Percentiles rank a stretch among this genome's conserved stretches.
These are phyloP conservation scores for Paspalum vaginatum DNA, from an alignment of 176 grass and related monocot species.

Conservation along the genomic window DNA sequence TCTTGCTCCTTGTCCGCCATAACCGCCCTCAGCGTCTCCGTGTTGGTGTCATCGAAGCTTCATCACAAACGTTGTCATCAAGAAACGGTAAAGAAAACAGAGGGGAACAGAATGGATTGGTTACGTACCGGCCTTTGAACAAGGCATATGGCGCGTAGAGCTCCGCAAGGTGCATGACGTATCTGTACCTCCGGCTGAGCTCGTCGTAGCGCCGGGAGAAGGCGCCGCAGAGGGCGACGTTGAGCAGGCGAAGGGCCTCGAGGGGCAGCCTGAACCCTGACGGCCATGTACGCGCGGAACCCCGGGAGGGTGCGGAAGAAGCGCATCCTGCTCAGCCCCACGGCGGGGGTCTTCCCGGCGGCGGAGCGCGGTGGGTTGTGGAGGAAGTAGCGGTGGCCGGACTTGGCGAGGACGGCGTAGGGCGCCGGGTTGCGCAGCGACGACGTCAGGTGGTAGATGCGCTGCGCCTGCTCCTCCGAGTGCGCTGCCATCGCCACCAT, in stretches of 20 bases:
- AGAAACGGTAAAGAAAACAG: no score
- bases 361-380: constrained; percentile 30
- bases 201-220: not conserved
- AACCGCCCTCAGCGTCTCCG: not conserved
- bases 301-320: constrained; percentile 36
- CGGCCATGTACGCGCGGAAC: constrained; percentile 47
- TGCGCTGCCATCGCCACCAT: constrained; percentile 51
- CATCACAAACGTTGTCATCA: no score
- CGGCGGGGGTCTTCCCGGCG: constrained; percentile 8
- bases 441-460: constrained; percentile 51
- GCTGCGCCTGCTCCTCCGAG: constrained; percentile 27
- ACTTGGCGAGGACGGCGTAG: constrained; percentile 24
- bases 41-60: constrained; percentile 32
- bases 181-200: constrained; percentile 41
- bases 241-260: constrained; percentile 40
- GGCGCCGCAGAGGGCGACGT: constrained; percentile 13
- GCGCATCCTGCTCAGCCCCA: constrained; percentile 31
- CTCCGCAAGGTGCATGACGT: constrained; percentile 45
- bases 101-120: not conserved
- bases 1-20: not conserved
- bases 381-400: constrained; percentile 42
- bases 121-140: constrained; percentile 44
- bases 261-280: constrained; percentile 57
- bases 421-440: constrained; percentile 47
- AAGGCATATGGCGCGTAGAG: constrained; percentile 56